Percentiles rank a stretch among this genome's conserved stretches.
Evolutionary conservation across 2,329 filamentous ascomycete species (phyloP).

Genomic region (Fusarium continuum): DNA sequence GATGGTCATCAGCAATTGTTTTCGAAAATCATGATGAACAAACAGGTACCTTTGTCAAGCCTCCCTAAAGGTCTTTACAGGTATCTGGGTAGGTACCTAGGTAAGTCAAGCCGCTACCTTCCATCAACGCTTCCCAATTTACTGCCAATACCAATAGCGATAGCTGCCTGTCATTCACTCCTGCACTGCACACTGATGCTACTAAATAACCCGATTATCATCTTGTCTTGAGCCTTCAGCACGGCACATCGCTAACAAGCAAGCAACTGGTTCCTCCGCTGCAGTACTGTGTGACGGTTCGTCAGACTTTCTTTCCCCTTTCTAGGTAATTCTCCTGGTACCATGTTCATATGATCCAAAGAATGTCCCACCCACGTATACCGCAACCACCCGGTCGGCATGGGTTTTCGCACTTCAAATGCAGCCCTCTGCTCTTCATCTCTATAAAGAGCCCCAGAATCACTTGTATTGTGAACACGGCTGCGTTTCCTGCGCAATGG

Average conservation of each 20-base stretch:
- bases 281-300: conserved; percentile 18
- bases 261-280: conserved; percentile 1
- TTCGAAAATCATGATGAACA: too few species aligned
- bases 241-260: not conserved
- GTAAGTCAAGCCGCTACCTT: too few species aligned
- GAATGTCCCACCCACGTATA: conserved; percentile 34
- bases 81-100: too few species aligned
- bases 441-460: conserved; percentile 24
- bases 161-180: too few species aligned
- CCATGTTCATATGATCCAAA: conserved; percentile 29
- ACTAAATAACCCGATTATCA: too few species aligned
- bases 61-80: too few species aligned
- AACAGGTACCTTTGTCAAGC: too few species aligned
- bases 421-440: not conserved
- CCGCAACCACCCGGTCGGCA: conserved; percentile 16
- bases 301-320: conserved; percentile 12
- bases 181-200: too few species aligned
- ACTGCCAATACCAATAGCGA: too few species aligned
- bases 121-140: too few species aligned
- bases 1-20: too few species aligned
- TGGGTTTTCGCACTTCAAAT: conserved; percentile 1
- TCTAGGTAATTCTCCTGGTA: conserved; percentile 3
- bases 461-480: conserved; percentile 21
- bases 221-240: too few species aligned
- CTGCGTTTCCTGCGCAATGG: conserved; percentile 19